phyloP scores from a whole-genome alignment of 352 stramenopile species.

The Saprolegnia parasitica region DNA sequence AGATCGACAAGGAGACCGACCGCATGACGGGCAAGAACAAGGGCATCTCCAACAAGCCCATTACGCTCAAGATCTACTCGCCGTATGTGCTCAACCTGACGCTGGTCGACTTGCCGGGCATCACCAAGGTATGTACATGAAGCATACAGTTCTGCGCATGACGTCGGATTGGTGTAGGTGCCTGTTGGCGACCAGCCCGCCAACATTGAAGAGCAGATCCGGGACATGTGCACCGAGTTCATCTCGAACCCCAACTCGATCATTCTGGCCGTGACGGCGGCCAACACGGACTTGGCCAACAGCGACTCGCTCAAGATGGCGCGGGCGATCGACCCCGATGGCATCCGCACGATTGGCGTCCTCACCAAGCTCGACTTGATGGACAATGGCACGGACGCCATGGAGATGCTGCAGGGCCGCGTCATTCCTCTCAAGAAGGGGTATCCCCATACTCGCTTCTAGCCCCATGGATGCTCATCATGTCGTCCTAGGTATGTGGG shows the following conservation, averaged over 20 bases:
- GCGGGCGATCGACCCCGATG: conserved; percentile 86
- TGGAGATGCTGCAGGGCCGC: conserved; percentile 94
- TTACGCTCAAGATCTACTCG: conserved; percentile 99
- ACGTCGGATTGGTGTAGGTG: conserved; percentile 57
- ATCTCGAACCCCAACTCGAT: conserved; percentile 99
- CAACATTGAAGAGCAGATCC: conserved; percentile 99
- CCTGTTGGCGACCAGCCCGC: conserved; percentile 97
- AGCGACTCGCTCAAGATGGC: conserved; percentile 98
- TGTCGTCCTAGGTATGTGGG: conserved; percentile 62
- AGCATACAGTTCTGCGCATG: neutral
- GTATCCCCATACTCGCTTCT: conserved; percentile 48
- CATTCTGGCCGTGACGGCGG: conserved; percentile 97
- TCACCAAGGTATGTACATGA: conserved; percentile 79
- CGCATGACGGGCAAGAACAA: conserved; percentile 95
- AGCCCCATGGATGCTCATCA: neutral
- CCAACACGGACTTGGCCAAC: conserved; percentile 99
- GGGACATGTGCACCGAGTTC: conserved; percentile 98
- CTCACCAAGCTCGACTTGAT: conserved; percentile 99
- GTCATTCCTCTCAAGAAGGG: conserved; percentile 96
- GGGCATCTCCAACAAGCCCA: conserved; percentile 97
- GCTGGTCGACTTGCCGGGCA: conserved; percentile 98
- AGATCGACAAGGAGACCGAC: conserved; percentile 98
- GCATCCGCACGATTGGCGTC: conserved; percentile 97
- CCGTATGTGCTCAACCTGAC: conserved; percentile 98
- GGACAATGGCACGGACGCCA: conserved; percentile 98